These are phyloP conservation scores for Cryptococcus maquisensis DNA, from an alignment of 1,284 basidiomycete species.

Conservation along the genomic window DNA sequence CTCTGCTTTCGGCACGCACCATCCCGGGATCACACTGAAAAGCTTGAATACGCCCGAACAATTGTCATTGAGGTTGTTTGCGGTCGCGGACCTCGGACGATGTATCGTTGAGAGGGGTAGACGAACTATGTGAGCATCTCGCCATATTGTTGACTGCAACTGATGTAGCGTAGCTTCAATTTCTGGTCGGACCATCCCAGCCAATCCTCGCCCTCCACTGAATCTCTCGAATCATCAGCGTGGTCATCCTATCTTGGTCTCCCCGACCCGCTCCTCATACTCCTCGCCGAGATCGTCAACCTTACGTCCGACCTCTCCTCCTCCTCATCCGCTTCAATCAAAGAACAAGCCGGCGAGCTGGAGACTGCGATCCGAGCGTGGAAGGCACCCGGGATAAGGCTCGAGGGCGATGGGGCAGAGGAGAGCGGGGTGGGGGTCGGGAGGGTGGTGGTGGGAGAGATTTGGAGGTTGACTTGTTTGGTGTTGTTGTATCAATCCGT, in stretches of 20 bases:
- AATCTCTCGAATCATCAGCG: background rate
- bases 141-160: background rate
- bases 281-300: constrained; percentile 31
- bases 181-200: constrained; percentile 11
- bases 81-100: constrained; percentile 24
- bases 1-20: constrained; percentile 10
- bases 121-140: constrained; percentile 19
- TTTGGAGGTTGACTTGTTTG: constrained; percentile 1
- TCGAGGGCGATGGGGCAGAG: background rate
- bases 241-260: constrained; percentile 34
- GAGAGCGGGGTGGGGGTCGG: background rate
- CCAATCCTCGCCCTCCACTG: background rate
- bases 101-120: constrained; percentile 29
- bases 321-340: constrained; percentile 6
- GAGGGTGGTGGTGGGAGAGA: background rate
- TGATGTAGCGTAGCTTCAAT: constrained; percentile 13
- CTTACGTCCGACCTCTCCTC: constrained; percentile 21
- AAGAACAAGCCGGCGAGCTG: constrained; percentile 22
- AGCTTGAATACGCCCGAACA: constrained; percentile 18
- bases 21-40: constrained; percentile 17
- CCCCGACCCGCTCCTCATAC: constrained; percentile 27
- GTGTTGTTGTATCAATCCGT: constrained; percentile 28
- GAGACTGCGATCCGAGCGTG: constrained; percentile 19
- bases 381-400: constrained; percentile 6
- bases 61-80: constrained; percentile 25